phyloP scores from a whole-genome alignment of 164 flowering plant species.

The Magnolia kwangsiensis region DNA sequence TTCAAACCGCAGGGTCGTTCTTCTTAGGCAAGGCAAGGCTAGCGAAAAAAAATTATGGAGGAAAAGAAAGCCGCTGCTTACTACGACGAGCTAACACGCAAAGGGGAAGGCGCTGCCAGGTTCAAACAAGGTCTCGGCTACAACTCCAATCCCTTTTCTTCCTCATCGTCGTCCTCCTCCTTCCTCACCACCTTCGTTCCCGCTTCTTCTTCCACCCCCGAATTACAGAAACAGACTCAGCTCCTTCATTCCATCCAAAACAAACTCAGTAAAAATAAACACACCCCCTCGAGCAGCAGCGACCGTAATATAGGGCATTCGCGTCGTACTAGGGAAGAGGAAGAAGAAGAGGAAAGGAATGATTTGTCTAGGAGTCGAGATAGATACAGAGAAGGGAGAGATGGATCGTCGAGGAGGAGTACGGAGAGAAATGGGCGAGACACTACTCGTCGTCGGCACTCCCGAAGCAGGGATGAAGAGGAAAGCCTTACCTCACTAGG shows the following conservation, averaged over 20 bases:
- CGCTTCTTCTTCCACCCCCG: slow-evolving; percentile 61
- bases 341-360: not conserved
- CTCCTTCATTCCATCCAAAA: slow-evolving; percentile 57
- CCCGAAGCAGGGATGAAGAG: slow-evolving; percentile 22
- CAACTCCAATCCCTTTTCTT: slow-evolving; percentile 24
- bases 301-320: not conserved
- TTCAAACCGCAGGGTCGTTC: too few relatives aligned
- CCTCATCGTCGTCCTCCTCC: slow-evolving; percentile 38
- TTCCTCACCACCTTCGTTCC: slow-evolving; percentile 69
- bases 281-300: not conserved
- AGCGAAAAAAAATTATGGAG: slow-evolving; percentile 44
- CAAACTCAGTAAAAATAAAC: slow-evolving; percentile 56
- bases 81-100: slow-evolving; percentile 90
- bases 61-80: slow-evolving; percentile 87
- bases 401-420: slow-evolving; percentile 9
- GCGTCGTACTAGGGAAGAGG: not conserved
- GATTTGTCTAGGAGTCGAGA: not conserved
- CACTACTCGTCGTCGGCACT: slow-evolving; percentile 10
- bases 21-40: too few relatives aligned
- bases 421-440: slow-evolving; percentile 17
- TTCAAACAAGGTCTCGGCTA: slow-evolving; percentile 96
- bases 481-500: not conserved
- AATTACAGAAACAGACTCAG: slow-evolving; percentile 47
- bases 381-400: slow-evolving; percentile 5
- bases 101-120: slow-evolving; percentile 84